Evolutionary conservation across 2,329 filamentous ascomycete species (phyloP), one percentile per base, ranked within the genome.

Genomic region (Diatrype stigma): DNA sequence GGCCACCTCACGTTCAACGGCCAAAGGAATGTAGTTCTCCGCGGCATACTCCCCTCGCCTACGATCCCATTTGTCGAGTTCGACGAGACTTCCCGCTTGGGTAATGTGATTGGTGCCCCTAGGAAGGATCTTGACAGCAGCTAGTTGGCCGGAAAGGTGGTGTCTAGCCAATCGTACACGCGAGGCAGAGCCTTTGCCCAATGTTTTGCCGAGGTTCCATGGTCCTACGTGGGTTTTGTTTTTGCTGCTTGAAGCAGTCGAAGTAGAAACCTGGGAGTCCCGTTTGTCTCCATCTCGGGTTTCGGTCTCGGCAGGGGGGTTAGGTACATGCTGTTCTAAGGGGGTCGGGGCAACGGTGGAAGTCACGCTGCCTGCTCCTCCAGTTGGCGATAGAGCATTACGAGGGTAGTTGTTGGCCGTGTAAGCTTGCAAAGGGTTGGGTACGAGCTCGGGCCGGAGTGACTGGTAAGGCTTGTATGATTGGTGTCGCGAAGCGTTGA

Each of bases 101-200:
- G 90, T 86, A 63, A 92, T 81, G 53, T 89, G 85, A 12, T 89
- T 90, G 48, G 84, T 87, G 51, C 81, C 82, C 68, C 95, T 92
- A 51, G 90, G 90, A 26, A 99, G 89, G 62, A 99, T 97, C 75
- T 99, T 99, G 65, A 96, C 88, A 2, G 94, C 94, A 3, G 91
- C 94, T 46, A 86, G 79, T 63, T 96, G 87, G 10, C 88, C 83
- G 3, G 90, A 94, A 21, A 83, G 71, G 22, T 78, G 80, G 71
- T 99, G 92, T 56, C 90, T 85, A 21, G 93, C 95, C 34, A 94
- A 76, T 49, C 93, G 82, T 16, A 99, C 94, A 26, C 90, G 84
- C 14, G 91, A 93, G 46, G 90, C 96, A 2, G 92, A 91, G 3
- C 94, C 94, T 60, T 90, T 89, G 0, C 94, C 94, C 26, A 99